Evolutionary conservation across 2,329 filamentous ascomycete species (phyloP).

Genomic region (Cladosporium colombiae): DNA sequence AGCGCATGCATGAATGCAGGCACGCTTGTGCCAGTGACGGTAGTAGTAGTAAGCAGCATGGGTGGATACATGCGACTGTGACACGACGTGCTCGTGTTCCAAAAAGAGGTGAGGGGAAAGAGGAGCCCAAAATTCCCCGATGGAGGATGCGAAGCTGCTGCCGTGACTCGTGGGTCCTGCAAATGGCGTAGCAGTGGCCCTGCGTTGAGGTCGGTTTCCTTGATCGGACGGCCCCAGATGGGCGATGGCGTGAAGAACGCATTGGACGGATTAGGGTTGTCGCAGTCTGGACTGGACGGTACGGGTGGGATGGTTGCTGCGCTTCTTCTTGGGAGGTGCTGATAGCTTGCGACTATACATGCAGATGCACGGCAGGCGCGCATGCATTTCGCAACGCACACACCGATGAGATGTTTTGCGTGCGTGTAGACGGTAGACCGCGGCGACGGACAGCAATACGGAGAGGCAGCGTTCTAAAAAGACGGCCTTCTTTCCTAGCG

Average conservation of each 20-base stretch:
- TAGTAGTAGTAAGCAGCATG: background rate
- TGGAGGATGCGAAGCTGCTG: background rate
- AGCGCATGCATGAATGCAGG: conserved; percentile 4
- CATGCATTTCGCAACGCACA: background rate
- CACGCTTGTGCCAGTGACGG: background rate
- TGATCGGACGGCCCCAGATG: background rate
- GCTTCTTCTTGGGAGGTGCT: background rate
- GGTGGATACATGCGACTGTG: background rate
- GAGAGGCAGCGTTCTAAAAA: background rate
- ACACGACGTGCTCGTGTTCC: background rate
- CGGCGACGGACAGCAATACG: background rate
- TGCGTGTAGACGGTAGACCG: background rate
- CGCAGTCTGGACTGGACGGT: background rate
- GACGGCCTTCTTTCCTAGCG: background rate
- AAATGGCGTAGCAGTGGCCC: background rate
- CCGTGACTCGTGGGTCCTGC: background rate
- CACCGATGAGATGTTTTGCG: background rate
- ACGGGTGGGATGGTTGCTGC: background rate
- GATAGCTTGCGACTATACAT: background rate
- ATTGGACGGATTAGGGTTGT: background rate
- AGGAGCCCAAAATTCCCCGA: background rate
- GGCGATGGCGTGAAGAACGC: background rate
- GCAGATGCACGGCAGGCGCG: background rate
- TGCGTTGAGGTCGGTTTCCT: background rate
- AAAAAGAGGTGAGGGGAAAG: background rate